A percentile compares a stretch with the other conserved stretches of the same genome.
Conservation (phyloP, 768 basidiomycete species). For the Cystobasidiopsis lactophilus region DNA sequence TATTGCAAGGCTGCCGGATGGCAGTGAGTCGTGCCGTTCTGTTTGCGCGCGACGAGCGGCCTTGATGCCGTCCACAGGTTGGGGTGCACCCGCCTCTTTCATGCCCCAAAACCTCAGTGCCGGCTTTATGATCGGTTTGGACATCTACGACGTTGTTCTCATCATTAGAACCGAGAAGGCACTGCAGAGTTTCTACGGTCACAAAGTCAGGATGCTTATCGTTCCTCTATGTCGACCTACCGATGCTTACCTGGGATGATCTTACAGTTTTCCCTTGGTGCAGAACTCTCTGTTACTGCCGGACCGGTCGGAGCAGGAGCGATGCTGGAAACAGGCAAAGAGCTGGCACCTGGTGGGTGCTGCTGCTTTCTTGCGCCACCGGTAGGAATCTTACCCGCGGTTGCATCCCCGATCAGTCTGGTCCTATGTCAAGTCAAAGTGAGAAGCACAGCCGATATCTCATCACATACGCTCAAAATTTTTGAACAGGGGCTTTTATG, state of each 20-base stretch:
- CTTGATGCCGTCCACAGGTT: not conserved
- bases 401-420: no score
- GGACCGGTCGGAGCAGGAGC: not conserved
- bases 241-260: no score
- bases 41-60: not conserved
- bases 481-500: not conserved
- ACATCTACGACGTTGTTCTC: slow-evolving; percentile 16
- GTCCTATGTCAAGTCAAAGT: not conserved
- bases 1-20: slow-evolving; percentile 8
- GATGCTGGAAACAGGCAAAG: slow-evolving; percentile 1
- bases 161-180: slow-evolving; percentile 9
- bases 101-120: slow-evolving; percentile 1
- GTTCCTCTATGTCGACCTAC: no score
- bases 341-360: not conserved
- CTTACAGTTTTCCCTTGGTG: not conserved
- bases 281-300: not conserved
- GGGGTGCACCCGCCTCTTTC: slow-evolving; percentile 8
- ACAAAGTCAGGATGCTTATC: no score
- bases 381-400: no score
- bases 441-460: no score
- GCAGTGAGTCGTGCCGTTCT: no score
- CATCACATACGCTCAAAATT: no score
- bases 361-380: no score
- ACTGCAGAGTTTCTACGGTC: slow-evolving; percentile 6
- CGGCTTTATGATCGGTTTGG: not conserved